Base-by-base conservation (phyloP, 1,284 basidiomycete species). In the Cystobasidium pallidum region DNA sequence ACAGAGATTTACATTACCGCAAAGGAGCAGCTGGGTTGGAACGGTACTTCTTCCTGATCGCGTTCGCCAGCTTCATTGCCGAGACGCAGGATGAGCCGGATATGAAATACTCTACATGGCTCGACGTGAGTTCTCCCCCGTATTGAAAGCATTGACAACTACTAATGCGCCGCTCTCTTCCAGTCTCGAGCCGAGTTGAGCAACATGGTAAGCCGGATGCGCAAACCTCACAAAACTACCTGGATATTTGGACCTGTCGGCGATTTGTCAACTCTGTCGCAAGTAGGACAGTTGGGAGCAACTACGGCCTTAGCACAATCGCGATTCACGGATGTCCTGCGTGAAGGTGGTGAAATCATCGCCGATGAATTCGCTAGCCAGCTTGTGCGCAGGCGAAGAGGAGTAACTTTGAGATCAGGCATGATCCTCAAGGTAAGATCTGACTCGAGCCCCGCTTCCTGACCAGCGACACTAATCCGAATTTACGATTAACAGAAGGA, bases 341-440 rank as follows among this genome's bases (percentile, higher is more conserved):
- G 92, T 64, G 82, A 89, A 15, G 94, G 92, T 24, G 91, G 91
- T 0, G 90, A 90, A 78, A 87, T 95, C 30, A 84, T 94, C 1
- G 94, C 93, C 17, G 92, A 95, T 79, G 94, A 97, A 80, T 97
- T 92, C 84, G 92, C 91, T 3, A 91, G 91, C 66, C 91, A 94
- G 79, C 91, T 97, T 45, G 88, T 98, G 49, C 90, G 90, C 84
- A 90, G 90, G 64, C 89, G 94, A n/a, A 89, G 87, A 73, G 94
- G 94, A 0, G 92, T 97, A 78, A 94, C 96, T 79, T 82, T 98
- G 21, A 87, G 94, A 47, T 89, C 93, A 86, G 90, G 91, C 89
- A 77, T 59, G 86, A 82, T 74, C n/a, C 68, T 77, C 58, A 97
- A 97, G 67, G 67, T 70, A 39, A 17, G 67, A 43, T 19, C 21